These are phyloP conservation scores for Saccharomycopsis phalli DNA, from an alignment of 1,139 yeast genomes.

Conservation along the genomic window DNA sequence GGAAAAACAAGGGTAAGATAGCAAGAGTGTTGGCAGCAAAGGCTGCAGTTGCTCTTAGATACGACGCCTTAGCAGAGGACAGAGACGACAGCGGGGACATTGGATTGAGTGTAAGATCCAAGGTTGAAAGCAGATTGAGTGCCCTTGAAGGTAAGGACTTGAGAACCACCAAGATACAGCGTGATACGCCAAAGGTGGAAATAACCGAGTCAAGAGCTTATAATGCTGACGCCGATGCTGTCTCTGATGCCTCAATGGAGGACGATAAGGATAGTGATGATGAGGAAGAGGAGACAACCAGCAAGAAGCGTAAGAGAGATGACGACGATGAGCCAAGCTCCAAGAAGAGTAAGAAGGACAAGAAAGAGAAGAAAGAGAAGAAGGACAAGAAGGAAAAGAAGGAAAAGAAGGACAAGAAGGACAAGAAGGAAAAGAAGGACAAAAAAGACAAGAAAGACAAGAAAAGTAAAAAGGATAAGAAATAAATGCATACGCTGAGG, in stretches of 20 bases:
- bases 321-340: constrained; percentile 31
- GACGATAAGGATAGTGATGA: constrained; percentile 42
- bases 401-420: constrained; percentile 28
- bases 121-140: constrained; percentile 91
- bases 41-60: constrained; percentile 93
- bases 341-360: constrained; percentile 30
- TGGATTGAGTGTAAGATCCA: constrained; percentile 85
- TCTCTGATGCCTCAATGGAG: constrained; percentile 28
- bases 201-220: constrained; percentile 78
- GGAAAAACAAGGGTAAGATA: constrained; percentile 96
- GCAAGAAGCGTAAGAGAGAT: constrained; percentile 29
- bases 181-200: constrained; percentile 76
- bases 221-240: constrained; percentile 89
- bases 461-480: constrained; percentile 32
- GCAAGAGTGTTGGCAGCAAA: constrained; percentile 98
- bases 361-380: constrained; percentile 30
- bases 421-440: constrained; percentile 32
- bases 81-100: constrained; percentile 92
- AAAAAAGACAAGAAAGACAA: constrained; percentile 30
- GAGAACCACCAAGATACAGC: constrained; percentile 68
- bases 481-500: no score
- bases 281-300: constrained; percentile 35
- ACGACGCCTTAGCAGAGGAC: constrained; percentile 95
- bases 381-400: constrained; percentile 30
- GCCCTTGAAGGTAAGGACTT: constrained; percentile 92